These are phyloP conservation scores for Fonsecaea erecta DNA, from an alignment of 2,329 filamentous ascomycete genomes.

Conservation along the genomic window DNA sequence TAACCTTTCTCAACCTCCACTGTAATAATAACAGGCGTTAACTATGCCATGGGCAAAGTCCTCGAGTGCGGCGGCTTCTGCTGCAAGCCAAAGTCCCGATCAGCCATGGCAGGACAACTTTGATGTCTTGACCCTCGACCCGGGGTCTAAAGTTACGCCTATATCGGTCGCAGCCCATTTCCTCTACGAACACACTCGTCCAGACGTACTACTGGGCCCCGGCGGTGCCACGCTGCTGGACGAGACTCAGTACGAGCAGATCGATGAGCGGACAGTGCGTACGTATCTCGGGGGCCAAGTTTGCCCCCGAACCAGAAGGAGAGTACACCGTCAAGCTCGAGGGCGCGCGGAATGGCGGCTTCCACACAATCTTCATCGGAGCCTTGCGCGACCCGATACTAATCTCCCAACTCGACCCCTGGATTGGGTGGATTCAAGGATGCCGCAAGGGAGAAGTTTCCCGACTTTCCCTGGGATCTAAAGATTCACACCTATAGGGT, in stretches of 20 bases:
- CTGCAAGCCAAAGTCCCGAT: no score
- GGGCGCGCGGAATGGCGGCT: slow-evolving; percentile 50
- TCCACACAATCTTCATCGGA: slow-evolving; percentile 54
- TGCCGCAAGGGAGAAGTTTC: slow-evolving; percentile 36
- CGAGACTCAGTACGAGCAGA: neutral
- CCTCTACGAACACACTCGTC: neutral
- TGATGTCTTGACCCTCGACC: no score
- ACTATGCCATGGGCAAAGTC: no score
- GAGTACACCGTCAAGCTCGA: slow-evolving; percentile 58
- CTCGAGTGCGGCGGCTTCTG: no score
- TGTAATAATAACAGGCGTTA: no score
- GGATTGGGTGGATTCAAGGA: slow-evolving; percentile 44
- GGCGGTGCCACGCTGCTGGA: neutral
- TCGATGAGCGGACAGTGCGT: neutral
- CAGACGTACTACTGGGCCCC: neutral
- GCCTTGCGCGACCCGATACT: slow-evolving; percentile 54
- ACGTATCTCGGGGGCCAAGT: neutral
- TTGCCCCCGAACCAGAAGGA: neutral
- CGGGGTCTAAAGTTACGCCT: no score
- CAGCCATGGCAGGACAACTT: no score
- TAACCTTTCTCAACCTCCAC: no score
- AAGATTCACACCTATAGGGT: slow-evolving; percentile 55
- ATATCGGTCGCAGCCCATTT: neutral
- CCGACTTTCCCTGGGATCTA: slow-evolving; percentile 45
- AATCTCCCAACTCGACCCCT: slow-evolving; percentile 47